phyloP scores from a whole-genome alignment of 768 basidiomycete species.

The Suillus luteus region DNA sequence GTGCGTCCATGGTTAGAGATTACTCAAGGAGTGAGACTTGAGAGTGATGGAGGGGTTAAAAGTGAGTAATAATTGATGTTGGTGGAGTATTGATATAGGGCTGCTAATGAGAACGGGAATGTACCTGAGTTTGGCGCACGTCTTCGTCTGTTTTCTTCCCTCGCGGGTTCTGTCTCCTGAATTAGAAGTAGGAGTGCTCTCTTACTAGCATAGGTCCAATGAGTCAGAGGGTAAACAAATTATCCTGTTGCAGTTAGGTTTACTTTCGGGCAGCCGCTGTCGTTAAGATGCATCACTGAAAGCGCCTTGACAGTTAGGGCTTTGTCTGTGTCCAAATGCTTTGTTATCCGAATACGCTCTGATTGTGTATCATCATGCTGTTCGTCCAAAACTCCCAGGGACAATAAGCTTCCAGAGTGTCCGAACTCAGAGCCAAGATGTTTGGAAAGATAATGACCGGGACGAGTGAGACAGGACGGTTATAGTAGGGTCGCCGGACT shows the following conservation, averaged over 20 bases:
- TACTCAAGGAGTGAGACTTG: neutral
- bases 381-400: neutral
- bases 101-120: neutral
- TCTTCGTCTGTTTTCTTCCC: neutral
- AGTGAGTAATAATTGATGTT: neutral
- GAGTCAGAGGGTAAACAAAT: neutral
- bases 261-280: neutral
- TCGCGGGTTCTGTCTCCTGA: neutral
- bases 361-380: neutral
- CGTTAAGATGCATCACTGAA: neutral
- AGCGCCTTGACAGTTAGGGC: neutral
- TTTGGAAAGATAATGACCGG: neutral
- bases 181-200: neutral
- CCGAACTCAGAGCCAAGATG: neutral
- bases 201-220: neutral
- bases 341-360: neutral
- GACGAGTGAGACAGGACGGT: neutral
- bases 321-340: neutral
- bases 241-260: neutral
- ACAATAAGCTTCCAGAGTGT: neutral
- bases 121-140: neutral
- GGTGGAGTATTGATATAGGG: slow-evolving; percentile 1
- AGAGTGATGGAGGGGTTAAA: neutral
- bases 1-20: neutral
- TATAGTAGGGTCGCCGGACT: neutral